Percentiles rank a stretch among this genome's conserved stretches.
phyloP scores from a whole-genome alignment of 768 basidiomycete genomes.

The Auricularia sp. region DNA sequence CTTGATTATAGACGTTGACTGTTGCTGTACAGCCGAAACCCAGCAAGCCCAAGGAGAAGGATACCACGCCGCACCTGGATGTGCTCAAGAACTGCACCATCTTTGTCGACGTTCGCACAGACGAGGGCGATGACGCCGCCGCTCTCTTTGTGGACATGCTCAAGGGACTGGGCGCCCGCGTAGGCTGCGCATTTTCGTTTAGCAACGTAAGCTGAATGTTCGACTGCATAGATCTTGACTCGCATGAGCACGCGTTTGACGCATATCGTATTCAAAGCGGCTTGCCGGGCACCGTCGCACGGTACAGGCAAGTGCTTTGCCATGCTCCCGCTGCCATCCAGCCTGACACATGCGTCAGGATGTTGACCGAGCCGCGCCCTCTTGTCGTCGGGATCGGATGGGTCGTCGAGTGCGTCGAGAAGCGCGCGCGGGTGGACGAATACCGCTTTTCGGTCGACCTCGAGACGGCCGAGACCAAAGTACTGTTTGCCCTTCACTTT shows the following conservation, averaged over 20 bases:
- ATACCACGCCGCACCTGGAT: conserved; percentile 10
- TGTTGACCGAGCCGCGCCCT: conserved; percentile 59
- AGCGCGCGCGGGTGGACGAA: conserved; percentile 53
- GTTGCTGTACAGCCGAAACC: not conserved
- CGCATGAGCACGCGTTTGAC: conserved; percentile 67
- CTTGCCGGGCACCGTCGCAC: conserved; percentile 56
- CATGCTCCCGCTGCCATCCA: not conserved
- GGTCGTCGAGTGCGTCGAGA: conserved; percentile 81
- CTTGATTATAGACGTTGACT: not conserved
- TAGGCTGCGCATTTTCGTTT: conserved; percentile 23
- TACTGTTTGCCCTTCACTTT: not conserved
- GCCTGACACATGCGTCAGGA: conserved; percentile 23
- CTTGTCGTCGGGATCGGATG: conserved; percentile 74
- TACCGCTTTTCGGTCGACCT: conserved; percentile 54
- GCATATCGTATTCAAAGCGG: conserved; percentile 84
- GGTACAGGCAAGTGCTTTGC: conserved; percentile 45
- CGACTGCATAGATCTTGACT: conserved; percentile 37
- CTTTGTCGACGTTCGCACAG: conserved; percentile 73
- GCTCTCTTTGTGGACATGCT: conserved; percentile 78
- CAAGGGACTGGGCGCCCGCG: conserved; percentile 68
- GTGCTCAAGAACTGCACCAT: conserved; percentile 65
- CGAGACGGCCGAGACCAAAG: conserved; percentile 18
- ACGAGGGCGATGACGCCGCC: conserved; percentile 71
- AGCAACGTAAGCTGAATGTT: not conserved
- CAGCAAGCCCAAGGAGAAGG: not conserved